phyloP scores from a whole-genome alignment of 2,329 filamentous ascomycete species.

The Cadophora sp. region DNA sequence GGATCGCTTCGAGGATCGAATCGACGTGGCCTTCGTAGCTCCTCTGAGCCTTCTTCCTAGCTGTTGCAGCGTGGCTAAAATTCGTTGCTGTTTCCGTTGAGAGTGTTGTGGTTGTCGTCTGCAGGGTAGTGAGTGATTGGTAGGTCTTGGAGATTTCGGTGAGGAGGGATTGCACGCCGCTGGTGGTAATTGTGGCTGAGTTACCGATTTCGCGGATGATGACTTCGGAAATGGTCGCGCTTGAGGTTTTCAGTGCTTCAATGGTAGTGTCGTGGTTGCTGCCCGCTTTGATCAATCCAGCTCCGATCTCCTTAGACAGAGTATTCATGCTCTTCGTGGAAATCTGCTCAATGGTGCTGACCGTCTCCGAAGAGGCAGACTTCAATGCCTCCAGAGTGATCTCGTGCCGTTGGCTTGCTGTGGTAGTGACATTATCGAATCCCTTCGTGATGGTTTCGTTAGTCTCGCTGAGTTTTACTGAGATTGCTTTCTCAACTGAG shows the following conservation, averaged over 20 bases:
- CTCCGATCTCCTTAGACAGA: background rate
- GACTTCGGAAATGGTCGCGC: background rate
- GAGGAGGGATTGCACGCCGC: background rate
- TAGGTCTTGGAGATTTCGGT: background rate
- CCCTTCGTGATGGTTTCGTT: background rate
- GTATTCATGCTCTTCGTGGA: background rate
- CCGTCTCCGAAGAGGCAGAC: too few species aligned
- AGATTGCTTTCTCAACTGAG: background rate
- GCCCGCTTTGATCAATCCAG: background rate
- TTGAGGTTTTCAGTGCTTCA: background rate
- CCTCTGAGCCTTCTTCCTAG: background rate
- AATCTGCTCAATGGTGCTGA: too few species aligned
- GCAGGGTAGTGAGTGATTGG: background rate
- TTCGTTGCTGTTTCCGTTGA: constrained; percentile 5
- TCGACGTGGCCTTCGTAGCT: background rate
- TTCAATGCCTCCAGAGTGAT: background rate
- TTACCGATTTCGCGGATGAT: background rate
- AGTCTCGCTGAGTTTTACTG: background rate
- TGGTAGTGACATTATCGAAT: background rate
- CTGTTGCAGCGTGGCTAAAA: background rate
- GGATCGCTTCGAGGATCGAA: background rate
- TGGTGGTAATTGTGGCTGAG: background rate
- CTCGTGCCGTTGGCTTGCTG: background rate
- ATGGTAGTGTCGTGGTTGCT: background rate
- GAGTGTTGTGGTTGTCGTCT: background rate